phyloP scores from a whole-genome alignment of 169 alveolate species.

The Cardiosporidium cionae region DNA sequence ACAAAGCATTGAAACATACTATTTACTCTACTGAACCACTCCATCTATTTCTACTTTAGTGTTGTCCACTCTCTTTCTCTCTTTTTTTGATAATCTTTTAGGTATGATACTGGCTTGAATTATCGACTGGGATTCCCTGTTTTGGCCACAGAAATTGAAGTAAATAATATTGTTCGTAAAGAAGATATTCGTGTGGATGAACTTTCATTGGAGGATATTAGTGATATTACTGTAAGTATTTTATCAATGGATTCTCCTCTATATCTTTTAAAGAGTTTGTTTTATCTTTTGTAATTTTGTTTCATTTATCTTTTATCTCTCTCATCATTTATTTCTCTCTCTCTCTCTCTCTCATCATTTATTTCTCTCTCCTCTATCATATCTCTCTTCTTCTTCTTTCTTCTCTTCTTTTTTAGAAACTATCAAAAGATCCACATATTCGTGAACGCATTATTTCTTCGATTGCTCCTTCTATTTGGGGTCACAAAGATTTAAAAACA shows the following conservation, averaged over 20 bases:
- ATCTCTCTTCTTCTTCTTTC: no score
- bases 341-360: no score
- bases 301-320: no score
- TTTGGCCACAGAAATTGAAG: conserved; percentile 9
- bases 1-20: no score
- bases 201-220: conserved; percentile 17
- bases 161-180: conserved; percentile 8
- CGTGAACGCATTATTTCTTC: conserved; percentile 85
- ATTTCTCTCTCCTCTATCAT: no score
- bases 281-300: no score
- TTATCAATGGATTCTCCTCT: no score
- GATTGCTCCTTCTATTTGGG: conserved; percentile 97
- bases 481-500: conserved; percentile 84
- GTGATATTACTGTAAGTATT: no score
- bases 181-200: conserved; percentile 8
- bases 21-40: not conserved
- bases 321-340: no score
- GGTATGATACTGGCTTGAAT: conserved; percentile 64
- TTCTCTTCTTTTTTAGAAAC: no score
- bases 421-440: conserved; percentile 82
- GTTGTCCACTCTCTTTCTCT: not conserved
- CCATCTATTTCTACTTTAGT: not conserved
- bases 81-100: not conserved
- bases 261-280: no score
- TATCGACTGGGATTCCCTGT: conserved; percentile 76